Evolutionary conservation across 805 yeast species (phyloP).

Genomic region (Lachancea thermotolerans): DNA sequence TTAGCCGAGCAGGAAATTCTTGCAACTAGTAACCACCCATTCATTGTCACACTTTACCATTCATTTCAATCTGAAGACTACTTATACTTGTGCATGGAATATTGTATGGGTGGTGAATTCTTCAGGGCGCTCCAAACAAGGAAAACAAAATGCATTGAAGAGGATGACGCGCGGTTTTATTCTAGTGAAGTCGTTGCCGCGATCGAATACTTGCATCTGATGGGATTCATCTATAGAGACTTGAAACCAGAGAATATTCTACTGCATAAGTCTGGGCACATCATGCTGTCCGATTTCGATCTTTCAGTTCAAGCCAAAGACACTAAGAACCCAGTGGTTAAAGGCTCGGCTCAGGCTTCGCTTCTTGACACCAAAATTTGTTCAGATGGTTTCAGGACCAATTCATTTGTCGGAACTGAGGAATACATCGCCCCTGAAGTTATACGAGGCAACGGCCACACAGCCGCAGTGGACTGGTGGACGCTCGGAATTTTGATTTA

Average conservation of each 20-base stretch:
- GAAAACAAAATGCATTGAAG: slow-evolving; percentile 75
- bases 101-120: slow-evolving; percentile 98
- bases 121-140: slow-evolving; percentile 93
- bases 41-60: slow-evolving; percentile 91
- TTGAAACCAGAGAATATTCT: slow-evolving; percentile 93
- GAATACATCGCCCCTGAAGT: slow-evolving; percentile 99
- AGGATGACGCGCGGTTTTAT: slow-evolving; percentile 85
- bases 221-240: slow-evolving; percentile 97
- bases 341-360: slow-evolving; percentile 30
- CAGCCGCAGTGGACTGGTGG: slow-evolving; percentile 99
- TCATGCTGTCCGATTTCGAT: slow-evolving; percentile 96
- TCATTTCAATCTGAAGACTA: slow-evolving; percentile 93
- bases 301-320: slow-evolving; percentile 81
- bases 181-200: slow-evolving; percentile 98
- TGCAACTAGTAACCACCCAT: slow-evolving; percentile 94
- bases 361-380: slow-evolving; percentile 84
- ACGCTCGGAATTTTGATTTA: slow-evolving; percentile 87
- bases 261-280: slow-evolving; percentile 94
- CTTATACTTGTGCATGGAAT: slow-evolving; percentile 93
- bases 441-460: slow-evolving; percentile 93
- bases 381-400: slow-evolving; percentile 92
- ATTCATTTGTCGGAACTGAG: slow-evolving; percentile 97
- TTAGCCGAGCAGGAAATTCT: slow-evolving; percentile 94
- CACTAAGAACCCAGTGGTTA: slow-evolving; percentile 56
- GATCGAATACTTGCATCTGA: slow-evolving; percentile 84